Evolutionary conservation across 116 monocot species (phyloP).

Genomic region (Papilionanthe hybrid): DNA sequence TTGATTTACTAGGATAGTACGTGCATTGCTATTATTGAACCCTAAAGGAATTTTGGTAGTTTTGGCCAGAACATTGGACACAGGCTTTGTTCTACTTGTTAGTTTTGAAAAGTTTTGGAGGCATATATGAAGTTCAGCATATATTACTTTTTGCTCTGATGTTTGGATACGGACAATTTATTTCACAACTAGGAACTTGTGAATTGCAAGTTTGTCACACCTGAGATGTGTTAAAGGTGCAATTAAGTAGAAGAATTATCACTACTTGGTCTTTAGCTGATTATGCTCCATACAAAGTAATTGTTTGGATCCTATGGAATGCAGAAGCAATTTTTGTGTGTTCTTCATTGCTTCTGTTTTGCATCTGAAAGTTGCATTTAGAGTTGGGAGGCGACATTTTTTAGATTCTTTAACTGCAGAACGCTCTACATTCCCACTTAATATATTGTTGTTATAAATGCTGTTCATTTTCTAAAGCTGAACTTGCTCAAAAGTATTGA

Average conservation of each 20-base stretch:
- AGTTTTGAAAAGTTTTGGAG: not conserved
- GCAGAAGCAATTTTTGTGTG: not conserved
- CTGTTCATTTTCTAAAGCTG: not conserved
- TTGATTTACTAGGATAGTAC: not conserved
- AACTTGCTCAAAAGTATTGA: not conserved
- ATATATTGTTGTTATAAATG: not conserved
- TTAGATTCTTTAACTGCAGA: not conserved
- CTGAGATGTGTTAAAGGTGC: not conserved
- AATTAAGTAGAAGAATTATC: not conserved
- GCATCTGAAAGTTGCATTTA: not conserved
- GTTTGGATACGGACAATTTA: not conserved
- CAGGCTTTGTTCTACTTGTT: too few species aligned
- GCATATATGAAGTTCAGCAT: not conserved
- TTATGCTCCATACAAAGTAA: not conserved
- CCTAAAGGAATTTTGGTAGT: not conserved
- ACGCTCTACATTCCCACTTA: not conserved
- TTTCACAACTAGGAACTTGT: not conserved
- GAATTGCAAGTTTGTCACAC: not conserved
- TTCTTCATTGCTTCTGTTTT: not conserved
- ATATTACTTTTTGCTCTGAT: not conserved
- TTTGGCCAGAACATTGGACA: not conserved
- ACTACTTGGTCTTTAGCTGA: not conserved
- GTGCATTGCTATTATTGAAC: not conserved
- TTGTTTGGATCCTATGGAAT: constrained; percentile 1
- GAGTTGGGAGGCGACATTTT: not conserved